Evolutionary conservation across 768 basidiomycete species (phyloP).

Genomic region (Lactarius indigo): DNA sequence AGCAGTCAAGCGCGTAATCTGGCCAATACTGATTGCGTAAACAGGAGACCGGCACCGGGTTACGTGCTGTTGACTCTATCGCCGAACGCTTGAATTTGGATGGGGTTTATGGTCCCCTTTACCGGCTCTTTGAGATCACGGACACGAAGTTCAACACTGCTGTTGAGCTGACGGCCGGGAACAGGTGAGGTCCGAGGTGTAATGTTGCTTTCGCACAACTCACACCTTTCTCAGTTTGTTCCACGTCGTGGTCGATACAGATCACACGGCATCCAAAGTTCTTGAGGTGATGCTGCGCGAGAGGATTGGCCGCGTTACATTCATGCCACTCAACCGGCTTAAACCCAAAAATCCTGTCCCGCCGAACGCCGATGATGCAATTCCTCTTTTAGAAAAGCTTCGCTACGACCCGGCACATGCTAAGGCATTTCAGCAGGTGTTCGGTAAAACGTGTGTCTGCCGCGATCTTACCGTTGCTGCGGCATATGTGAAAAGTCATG

Average conservation of each 20-base stretch:
- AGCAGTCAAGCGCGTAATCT: constrained; percentile 14
- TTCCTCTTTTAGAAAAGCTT: constrained; percentile 81
- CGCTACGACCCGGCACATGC: constrained; percentile 63
- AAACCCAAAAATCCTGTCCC: constrained; percentile 65
- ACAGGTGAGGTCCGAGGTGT: constrained; percentile 55
- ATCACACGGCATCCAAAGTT: constrained; percentile 87
- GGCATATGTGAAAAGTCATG: constrained; percentile 91
- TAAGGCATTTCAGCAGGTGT: constrained; percentile 94
- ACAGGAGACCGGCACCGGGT: constrained; percentile 87
- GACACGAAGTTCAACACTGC: constrained; percentile 89
- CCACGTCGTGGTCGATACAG: constrained; percentile 97
- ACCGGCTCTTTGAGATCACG: constrained; percentile 86
- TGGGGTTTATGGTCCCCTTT: constrained; percentile 92
- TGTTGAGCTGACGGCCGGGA: constrained; percentile 92
- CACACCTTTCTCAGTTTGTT: constrained; percentile 61
- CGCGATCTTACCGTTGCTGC: constrained; percentile 89
- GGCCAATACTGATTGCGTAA: constrained; percentile 8
- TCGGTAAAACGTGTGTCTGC: constrained; percentile 96
- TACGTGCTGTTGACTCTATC: constrained; percentile 83
- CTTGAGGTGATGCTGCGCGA: constrained; percentile 92
- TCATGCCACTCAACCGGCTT: constrained; percentile 96
- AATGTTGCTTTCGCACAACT: not conserved
- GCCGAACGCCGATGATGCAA: constrained; percentile 72
- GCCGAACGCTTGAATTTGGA: constrained; percentile 67
- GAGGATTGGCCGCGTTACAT: constrained; percentile 91